These are phyloP conservation scores for Cudoniella acicularis DNA, from an alignment of 495 filamentous ascomycete species.

Conservation along the genomic window DNA sequence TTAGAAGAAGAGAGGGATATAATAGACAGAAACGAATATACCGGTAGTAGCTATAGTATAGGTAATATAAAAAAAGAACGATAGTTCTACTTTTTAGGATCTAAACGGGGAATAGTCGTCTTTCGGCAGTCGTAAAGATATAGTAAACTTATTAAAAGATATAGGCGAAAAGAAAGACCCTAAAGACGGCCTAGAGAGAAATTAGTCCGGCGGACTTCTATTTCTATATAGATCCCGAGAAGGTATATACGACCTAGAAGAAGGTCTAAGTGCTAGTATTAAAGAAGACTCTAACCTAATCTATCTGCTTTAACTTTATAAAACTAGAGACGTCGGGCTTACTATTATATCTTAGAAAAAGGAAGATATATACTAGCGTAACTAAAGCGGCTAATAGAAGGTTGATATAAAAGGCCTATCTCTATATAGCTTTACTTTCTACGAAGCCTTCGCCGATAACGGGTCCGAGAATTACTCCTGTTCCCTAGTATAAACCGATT, in stretches of 20 bases:
- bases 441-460: slow-evolving; percentile 39
- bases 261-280: slow-evolving; percentile 31
- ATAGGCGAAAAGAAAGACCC: slow-evolving; percentile 43
- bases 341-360: slow-evolving; percentile 4
- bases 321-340: slow-evolving; percentile 1
- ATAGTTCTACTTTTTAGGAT: slow-evolving; percentile 35
- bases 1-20: slow-evolving; percentile 48
- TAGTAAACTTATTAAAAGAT: slow-evolving; percentile 41
- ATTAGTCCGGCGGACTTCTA: slow-evolving; percentile 46
- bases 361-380: slow-evolving; percentile 1
- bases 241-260: slow-evolving; percentile 41
- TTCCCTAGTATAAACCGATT: slow-evolving; percentile 40
- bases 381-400: slow-evolving; percentile 6
- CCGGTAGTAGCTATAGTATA: slow-evolving; percentile 31
- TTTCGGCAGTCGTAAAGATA: slow-evolving; percentile 41
- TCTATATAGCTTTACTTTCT: slow-evolving; percentile 33
- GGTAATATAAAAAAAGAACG: slow-evolving; percentile 37
- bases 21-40: slow-evolving; percentile 44
- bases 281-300: slow-evolving; percentile 30
- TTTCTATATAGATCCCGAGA: slow-evolving; percentile 43
- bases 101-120: slow-evolving; percentile 51
- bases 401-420: slow-evolving; percentile 30
- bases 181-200: slow-evolving; percentile 39
- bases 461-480: slow-evolving; percentile 42
- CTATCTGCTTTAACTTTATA: slow-evolving; percentile 7